Base-by-base conservation (phyloP, 805 yeast species). In the Saccharomycopsis fermentans region DNA sequence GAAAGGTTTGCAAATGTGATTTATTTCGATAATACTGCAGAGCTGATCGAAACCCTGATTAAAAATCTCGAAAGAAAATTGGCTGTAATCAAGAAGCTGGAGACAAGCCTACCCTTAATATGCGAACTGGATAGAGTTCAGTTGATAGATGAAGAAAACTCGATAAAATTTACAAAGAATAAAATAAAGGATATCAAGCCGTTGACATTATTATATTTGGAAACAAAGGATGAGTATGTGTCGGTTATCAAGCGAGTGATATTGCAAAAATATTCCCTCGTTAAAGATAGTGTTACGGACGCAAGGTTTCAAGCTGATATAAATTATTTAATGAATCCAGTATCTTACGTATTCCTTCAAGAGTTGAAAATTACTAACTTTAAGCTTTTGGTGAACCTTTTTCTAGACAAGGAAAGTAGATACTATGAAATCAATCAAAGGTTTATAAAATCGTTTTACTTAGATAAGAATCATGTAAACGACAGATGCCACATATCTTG, bases 251-350 rank as follows among this genome's bases (percentile, higher is more conserved):
- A n/a, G 9, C 43, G 21, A 37, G 43, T 37, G 6, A 37, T 37
- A 3, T 9, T 37, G 19, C 17, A 12, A 37, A 37, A 52, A 19
- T 52, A 52, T 34, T 27, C 26, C 5, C 3, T 52, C 12, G 21
- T 34, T 9, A 52, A 52, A 34, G 27, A 32, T 3, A 35, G 26
- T 19, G 17, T 52, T 11, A 37, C 52, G 16, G 58, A 29, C 6
- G 27, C 51, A 11, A 51, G 52, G 21, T 17, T 56, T 11, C 51
- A 51, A n/a, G 29, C 52, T 2, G 29, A 40, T 19, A 56, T 52
- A 16, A n/a, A 51, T 21, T 56, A 56, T 17, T 56, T 56, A 36
- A 50, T 51, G 52, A 56, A 56, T 32, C 58, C 58, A n/a, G 19
- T 56, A 27, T 17, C 55, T 16, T 32, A 36, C 14, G 51, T 47